Conservation (phyloP, 2,329 filamentous ascomycete genomes). For the Aureobasidium musti region DNA sequence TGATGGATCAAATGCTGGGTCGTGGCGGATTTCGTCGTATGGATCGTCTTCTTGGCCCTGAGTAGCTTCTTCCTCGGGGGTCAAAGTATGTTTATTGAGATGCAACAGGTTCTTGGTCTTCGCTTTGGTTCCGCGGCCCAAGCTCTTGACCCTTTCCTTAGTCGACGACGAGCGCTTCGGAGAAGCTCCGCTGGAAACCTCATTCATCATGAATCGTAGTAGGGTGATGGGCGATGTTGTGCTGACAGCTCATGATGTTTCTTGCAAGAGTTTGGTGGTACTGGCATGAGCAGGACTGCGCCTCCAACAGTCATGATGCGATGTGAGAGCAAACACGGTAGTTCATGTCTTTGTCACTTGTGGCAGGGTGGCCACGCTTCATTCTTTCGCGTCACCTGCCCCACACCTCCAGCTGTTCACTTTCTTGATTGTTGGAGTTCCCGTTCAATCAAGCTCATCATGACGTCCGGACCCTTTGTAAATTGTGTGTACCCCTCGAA, state of each 20-base stretch:
- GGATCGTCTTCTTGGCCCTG: conserved; percentile 28
- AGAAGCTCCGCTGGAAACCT: neutral
- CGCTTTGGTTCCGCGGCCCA: conserved; percentile 30
- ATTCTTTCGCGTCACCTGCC: conserved; percentile 7
- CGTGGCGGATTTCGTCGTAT: conserved; percentile 29
- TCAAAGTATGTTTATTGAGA: conserved; percentile 21
- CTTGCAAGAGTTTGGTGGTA: neutral
- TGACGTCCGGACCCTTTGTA: neutral
- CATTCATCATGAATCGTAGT: conserved; percentile 2
- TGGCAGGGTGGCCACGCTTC: neutral
- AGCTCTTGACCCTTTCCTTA: conserved; percentile 26
- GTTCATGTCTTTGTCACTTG: conserved; percentile 2
- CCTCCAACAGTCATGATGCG: conserved; percentile 2
- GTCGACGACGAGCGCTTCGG: conserved; percentile 6
- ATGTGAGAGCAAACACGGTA: neutral
- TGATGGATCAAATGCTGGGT: conserved; percentile 44
- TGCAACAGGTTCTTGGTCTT: conserved; percentile 31
- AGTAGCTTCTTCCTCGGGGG: conserved; percentile 17
- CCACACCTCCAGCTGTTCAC: conserved; percentile 6
- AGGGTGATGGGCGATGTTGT: neutral
- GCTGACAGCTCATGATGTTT: neutral
- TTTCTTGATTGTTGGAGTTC: neutral
- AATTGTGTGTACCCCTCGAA: neutral
- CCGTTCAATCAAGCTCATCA: neutral
- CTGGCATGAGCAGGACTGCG: neutral